These are phyloP conservation scores for Zygosaccharomyces pseudobailii DNA, from an alignment of 1,139 yeast species.

Conservation along the genomic window DNA sequence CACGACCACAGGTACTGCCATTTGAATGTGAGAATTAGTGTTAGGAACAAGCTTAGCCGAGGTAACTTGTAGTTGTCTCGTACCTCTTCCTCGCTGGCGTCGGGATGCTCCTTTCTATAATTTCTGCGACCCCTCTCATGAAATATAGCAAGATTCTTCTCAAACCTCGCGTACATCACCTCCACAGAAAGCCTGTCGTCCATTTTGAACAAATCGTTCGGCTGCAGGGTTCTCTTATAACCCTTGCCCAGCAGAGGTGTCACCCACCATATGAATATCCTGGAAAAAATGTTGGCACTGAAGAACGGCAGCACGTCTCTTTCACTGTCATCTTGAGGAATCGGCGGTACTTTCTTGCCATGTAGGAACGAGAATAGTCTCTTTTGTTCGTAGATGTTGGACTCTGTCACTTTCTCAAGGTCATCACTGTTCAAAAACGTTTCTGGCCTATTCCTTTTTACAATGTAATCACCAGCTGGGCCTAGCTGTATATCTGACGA, in stretches of 20 bases:
- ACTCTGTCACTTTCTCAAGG: conserved; percentile 31
- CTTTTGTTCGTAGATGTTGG: conserved; percentile 35
- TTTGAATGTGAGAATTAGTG: conserved; percentile 55
- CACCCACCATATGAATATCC: conserved; percentile 54
- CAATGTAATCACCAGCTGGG: conserved; percentile 22
- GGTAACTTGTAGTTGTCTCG: conserved; percentile 38
- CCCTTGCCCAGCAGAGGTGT: conserved; percentile 56
- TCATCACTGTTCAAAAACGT: conserved; percentile 31
- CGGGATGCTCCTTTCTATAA: conserved; percentile 30
- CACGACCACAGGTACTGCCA: conserved; percentile 46
- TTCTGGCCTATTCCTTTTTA: conserved; percentile 28
- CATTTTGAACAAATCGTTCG: conserved; percentile 56
- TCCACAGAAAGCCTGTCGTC: conserved; percentile 52
- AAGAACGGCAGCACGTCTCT: conserved; percentile 42
- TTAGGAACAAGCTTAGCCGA: conserved; percentile 38
- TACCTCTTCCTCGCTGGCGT: conserved; percentile 32
- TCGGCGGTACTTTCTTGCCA: conserved; percentile 45
- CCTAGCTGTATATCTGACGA: conserved; percentile 3
- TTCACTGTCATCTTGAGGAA: conserved; percentile 48
- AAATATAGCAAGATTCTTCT: conserved; percentile 38
- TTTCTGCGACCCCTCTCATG: conserved; percentile 34
- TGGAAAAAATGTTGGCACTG: conserved; percentile 36
- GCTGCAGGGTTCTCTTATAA: conserved; percentile 60
- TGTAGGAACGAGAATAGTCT: conserved; percentile 39
- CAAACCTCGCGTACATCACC: conserved; percentile 39